phyloP scores from a whole-genome alignment of 108 stramenopile species.

The Nannochloropsis gaditana region DNA sequence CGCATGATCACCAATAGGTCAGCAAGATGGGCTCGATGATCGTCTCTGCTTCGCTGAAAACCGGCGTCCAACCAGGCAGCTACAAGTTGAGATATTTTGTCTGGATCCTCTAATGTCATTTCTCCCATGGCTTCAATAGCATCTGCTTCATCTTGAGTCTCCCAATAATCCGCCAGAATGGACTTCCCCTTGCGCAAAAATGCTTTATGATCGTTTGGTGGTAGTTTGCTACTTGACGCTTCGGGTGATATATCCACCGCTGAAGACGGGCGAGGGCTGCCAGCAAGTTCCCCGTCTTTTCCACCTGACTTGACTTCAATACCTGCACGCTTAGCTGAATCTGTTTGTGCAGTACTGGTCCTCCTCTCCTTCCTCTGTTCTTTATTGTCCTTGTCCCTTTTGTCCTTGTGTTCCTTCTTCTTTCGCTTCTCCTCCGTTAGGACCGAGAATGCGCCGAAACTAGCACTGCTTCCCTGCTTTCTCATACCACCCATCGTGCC shows the following conservation, averaged over 20 bases:
- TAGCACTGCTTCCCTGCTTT: background rate
- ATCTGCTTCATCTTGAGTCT: background rate
- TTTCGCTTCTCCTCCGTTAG: background rate
- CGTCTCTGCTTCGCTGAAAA: background rate
- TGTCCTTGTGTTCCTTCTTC: constrained; percentile 19
- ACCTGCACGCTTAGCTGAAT: background rate
- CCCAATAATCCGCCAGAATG: background rate
- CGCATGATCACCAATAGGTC: background rate
- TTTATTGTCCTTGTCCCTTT: background rate
- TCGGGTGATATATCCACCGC: background rate
- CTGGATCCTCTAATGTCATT: background rate
- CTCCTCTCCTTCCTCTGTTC: constrained; percentile 14
- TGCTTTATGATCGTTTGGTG: background rate
- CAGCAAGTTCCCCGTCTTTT: background rate
- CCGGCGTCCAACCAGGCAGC: background rate
- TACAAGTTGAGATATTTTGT: background rate
- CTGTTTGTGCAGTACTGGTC: background rate
- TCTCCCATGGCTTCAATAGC: constrained; percentile 14
- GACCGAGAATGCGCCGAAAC: background rate
- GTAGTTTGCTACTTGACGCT: background rate
- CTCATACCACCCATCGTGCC: background rate
- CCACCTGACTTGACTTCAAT: background rate
- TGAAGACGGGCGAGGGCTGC: background rate
- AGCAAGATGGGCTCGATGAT: background rate
- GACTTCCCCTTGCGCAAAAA: background rate